Evolutionary conservation across 164 flowering plant species (phyloP), one percentile per base, ranked within the genome.

Genomic region (Aristolochia californica): DNA sequence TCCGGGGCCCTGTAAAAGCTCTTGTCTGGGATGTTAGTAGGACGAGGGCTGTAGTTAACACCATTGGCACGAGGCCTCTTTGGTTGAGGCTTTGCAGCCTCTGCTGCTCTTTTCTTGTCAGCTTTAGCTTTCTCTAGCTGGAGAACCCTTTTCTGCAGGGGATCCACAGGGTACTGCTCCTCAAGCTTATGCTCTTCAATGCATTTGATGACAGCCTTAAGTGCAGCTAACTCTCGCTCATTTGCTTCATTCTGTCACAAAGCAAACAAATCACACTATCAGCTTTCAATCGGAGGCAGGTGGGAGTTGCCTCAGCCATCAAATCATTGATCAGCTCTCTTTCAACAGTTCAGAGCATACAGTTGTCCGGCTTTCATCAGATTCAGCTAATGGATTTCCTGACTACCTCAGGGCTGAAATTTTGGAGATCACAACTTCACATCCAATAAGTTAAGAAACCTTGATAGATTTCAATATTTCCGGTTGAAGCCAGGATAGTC

Each of bases 21-120:
- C 66, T 81, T 84, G 68, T 81, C 90, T 66, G 78, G 65, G 51
- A 66, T 57, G 67, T 78, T 83, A 60, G 79, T 61, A 56, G 65
- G 59, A 27, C 84, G 85, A 12, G 85, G 93, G 0, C 53, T 83
- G 60, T 75, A 74, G 52, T 77, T n/a, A n/a, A n/a, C n/a, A n/a
- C n/a, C n/a, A n/a, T 73, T 86, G 38, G 98, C 96, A 17, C 97
- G 95, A 48, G 98, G 89, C 62, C 98, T 75, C 75, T 91, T 91
- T 2, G 98, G 67, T 58, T 88, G 98, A 59, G 98, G 98, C 73
- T 85, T 88, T 59, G 85, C 71, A 60, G 81, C 82, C 71, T 93
- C 98, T 13, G 78, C 81, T 51, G 67, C 94, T 64, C 88, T 75
- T 68, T 85, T 87, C 83, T 83, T 88, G 64, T 93, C 97, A 26